phyloP scores from a whole-genome alignment of 148 eudicot species.

The Fagopyrum homotropicum region DNA sequence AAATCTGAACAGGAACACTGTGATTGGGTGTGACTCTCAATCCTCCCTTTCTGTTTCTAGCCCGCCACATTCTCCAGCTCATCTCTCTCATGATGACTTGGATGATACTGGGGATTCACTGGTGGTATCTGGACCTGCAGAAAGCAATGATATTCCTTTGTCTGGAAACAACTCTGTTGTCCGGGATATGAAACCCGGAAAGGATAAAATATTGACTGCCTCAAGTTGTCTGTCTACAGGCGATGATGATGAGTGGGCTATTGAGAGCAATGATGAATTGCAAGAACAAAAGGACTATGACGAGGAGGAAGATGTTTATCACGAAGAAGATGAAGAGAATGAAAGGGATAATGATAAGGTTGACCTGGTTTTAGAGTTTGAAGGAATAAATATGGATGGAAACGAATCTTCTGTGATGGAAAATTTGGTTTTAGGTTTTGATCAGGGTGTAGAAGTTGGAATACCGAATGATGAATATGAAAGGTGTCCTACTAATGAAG shows the following conservation, averaged over 20 bases:
- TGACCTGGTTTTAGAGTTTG: conserved; percentile 55
- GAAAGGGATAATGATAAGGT: conserved; percentile 52
- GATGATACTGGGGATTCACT: conserved; percentile 71
- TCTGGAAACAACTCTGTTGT: conserved; percentile 32
- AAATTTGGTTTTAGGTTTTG: conserved; percentile 83
- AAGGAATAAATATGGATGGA: conserved; percentile 45
- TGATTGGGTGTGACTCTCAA: conserved; percentile 68
- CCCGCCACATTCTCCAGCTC: conserved; percentile 85
- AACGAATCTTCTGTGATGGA: conserved; percentile 43
- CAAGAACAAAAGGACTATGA: conserved; percentile 89
- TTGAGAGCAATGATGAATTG: conserved; percentile 51
- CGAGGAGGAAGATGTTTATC: conserved; percentile 75
- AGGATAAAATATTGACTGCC: conserved; percentile 21
- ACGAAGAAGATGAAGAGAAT: conserved; percentile 78
- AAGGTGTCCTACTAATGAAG: conserved; percentile 37
- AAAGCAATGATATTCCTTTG: conserved; percentile 29
- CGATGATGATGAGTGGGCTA: conserved; percentile 89
- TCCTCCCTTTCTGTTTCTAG: conserved; percentile 91
- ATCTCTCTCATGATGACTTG: conserved; percentile 83
- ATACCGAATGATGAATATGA: conserved; percentile 72
- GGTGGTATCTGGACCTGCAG: conserved; percentile 28
- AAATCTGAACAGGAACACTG: conserved; percentile 30
- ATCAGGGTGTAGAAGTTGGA: conserved; percentile 87
- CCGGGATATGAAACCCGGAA: conserved; percentile 26
- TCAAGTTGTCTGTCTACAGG: conserved; percentile 42